Percentiles rank a stretch among this genome's conserved stretches.
phyloP scores from a whole-genome alignment of 2,329 filamentous ascomycete genomes.

The Venturia nashicola region DNA sequence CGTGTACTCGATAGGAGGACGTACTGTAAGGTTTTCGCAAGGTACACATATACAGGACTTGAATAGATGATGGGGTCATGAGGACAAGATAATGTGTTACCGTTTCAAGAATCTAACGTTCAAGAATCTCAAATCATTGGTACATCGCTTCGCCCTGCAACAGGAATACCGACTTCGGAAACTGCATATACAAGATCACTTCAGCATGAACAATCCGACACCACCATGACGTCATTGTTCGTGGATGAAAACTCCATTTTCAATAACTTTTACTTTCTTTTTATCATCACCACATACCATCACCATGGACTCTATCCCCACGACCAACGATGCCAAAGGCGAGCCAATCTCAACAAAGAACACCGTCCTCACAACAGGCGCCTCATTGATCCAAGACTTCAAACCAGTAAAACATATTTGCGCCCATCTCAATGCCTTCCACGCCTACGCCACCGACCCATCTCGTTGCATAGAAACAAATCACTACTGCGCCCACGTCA shows the following conservation, averaged over 20 bases:
- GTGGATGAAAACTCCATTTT: background rate
- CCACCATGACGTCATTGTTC: background rate
- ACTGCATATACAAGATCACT: no score
- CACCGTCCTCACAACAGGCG: slow-evolving; percentile 48
- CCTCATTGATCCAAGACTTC: slow-evolving; percentile 52
- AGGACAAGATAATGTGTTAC: no score
- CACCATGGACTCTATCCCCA: slow-evolving; percentile 24
- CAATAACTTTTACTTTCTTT: background rate
- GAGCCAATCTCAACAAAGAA: slow-evolving; percentile 42
- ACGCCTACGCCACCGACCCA: slow-evolving; percentile 65
- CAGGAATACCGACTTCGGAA: no score
- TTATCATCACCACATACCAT: background rate
- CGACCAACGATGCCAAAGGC: slow-evolving; percentile 34
- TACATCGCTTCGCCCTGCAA: no score
- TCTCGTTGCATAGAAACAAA: slow-evolving; percentile 62
- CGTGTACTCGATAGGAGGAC: no score
- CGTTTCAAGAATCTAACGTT: no score
- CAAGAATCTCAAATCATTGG: no score
- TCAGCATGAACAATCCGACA: background rate
- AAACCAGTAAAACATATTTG: slow-evolving; percentile 62
- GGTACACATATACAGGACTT: no score
- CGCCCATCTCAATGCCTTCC: slow-evolving; percentile 78
- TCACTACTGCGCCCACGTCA: slow-evolving; percentile 75
- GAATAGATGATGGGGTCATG: no score
- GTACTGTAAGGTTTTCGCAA: no score